phyloP scores from a whole-genome alignment of 2,329 filamentous ascomycete species.

The Alternaria sp. region DNA sequence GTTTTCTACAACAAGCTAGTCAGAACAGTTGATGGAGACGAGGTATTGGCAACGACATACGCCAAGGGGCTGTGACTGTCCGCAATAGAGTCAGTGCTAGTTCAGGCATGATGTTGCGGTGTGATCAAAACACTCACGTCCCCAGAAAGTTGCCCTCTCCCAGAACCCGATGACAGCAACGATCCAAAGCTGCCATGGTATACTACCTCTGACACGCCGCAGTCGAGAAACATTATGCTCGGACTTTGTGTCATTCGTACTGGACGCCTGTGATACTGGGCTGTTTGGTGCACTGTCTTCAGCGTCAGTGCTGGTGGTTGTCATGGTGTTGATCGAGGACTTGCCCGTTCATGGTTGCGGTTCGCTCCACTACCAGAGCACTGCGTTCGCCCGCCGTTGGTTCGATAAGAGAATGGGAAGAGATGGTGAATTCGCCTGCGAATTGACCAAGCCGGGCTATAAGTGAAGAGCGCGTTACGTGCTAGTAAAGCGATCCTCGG shows the following conservation, averaged over 20 bases:
- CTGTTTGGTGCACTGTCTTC: neutral
- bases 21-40: neutral
- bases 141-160: constrained; percentile 39
- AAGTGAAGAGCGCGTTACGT: neutral
- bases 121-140: constrained; percentile 9
- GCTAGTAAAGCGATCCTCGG: neutral
- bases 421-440: neutral
- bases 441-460: neutral
- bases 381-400: neutral
- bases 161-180: constrained; percentile 34
- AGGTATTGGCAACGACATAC: constrained; percentile 21
- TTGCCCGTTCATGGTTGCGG: constrained; percentile 1
- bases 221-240: constrained; percentile 8
- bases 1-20: constrained; percentile 45
- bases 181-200: constrained; percentile 33
- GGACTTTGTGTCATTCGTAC: neutral
- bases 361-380: neutral
- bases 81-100: constrained; percentile 1
- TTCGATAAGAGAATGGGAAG: neutral
- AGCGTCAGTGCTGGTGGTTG: neutral
- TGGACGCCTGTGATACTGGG: constrained; percentile 9
- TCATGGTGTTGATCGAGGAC: neutral
- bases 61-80: constrained; percentile 39
- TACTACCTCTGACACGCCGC: constrained; percentile 27
- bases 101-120: constrained; percentile 13